phyloP scores from a whole-genome alignment of 2,329 filamentous ascomycete species.

The Penicillium nordicum region DNA sequence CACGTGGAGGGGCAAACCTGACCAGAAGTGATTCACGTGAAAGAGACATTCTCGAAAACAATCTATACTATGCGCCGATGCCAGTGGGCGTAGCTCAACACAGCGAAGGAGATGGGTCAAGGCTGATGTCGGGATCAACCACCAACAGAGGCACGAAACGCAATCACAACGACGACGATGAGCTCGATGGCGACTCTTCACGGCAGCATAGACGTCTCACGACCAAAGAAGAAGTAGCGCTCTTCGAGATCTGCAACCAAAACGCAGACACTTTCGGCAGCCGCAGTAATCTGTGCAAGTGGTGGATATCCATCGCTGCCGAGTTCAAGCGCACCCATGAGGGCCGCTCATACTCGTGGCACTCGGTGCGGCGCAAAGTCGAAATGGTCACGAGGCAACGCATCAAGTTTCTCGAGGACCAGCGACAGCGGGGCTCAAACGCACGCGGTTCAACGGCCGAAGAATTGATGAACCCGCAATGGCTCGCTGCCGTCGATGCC shows the following conservation, averaged over 20 bases:
- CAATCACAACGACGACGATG: slow-evolving; percentile 10
- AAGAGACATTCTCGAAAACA: slow-evolving; percentile 5
- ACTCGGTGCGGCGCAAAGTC: slow-evolving; percentile 43
- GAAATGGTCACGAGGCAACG: slow-evolving; percentile 42
- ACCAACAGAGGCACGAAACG: slow-evolving; percentile 12
- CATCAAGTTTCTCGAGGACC: slow-evolving; percentile 39
- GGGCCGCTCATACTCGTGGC: slow-evolving; percentile 43
- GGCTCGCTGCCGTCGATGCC: slow-evolving; percentile 38
- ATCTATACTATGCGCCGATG: slow-evolving; percentile 20
- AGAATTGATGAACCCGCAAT: slow-evolving; percentile 37
- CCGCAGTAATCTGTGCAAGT: slow-evolving; percentile 43
- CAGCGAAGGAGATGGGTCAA: slow-evolving; percentile 2
- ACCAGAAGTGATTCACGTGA: slow-evolving; percentile 10
- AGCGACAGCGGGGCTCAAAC: slow-evolving; percentile 15
- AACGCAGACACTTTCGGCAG: slow-evolving; percentile 38
- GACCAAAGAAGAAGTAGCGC: slow-evolving; percentile 38
- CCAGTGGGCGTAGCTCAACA: slow-evolving; percentile 2
- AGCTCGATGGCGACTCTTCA: slow-evolving; percentile 14
- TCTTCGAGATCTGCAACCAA: slow-evolving; percentile 42
- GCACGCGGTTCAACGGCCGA: slow-evolving; percentile 11
- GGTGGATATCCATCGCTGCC: slow-evolving; percentile 40
- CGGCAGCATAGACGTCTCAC: slow-evolving; percentile 40
- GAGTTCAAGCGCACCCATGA: slow-evolving; percentile 37
- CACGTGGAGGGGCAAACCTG: slow-evolving; percentile 11
- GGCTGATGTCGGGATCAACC: slow-evolving; percentile 1